phyloP scores from a whole-genome alignment of 139 green algal species.

The Haematococcus lacustris region DNA sequence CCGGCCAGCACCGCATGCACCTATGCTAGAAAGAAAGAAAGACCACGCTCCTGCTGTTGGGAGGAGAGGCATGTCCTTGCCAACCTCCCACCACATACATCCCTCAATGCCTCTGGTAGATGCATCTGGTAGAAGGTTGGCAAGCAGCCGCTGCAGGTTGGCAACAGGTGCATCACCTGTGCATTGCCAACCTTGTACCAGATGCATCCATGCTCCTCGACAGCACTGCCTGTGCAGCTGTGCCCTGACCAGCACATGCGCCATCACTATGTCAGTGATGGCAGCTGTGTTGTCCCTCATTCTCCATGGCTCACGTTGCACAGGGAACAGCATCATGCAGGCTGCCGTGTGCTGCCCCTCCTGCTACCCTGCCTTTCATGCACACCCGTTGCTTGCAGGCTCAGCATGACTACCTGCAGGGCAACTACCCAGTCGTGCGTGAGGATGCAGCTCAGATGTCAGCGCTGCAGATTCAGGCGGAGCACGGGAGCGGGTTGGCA shows the following conservation, averaged over 20 bases:
- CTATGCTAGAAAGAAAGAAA: too few relatives aligned
- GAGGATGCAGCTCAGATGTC: slow-evolving; percentile 73
- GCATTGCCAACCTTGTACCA: neutral
- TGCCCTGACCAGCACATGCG: neutral
- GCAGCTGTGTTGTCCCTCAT: neutral
- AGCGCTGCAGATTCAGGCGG: slow-evolving; percentile 55
- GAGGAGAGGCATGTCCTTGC: neutral
- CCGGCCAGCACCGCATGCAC: too few relatives aligned
- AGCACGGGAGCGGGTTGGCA: slow-evolving; percentile 53
- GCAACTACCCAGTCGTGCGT: slow-evolving; percentile 92
- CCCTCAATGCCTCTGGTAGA: neutral
- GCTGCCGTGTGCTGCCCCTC: neutral
- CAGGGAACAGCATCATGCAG: neutral
- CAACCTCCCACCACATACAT: neutral
- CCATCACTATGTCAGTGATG: neutral
- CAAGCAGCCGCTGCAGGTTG: neutral
- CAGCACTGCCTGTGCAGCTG: neutral
- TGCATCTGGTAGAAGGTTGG: neutral
- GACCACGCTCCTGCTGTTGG: too few relatives aligned
- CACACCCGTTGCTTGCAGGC: slow-evolving; percentile 40
- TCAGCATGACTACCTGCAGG: slow-evolving; percentile 85
- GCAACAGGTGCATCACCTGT: too few relatives aligned
- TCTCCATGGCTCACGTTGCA: neutral
- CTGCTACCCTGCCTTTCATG: neutral
- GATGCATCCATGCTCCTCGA: neutral